Evolutionary conservation across 2,329 filamentous ascomycete species (phyloP), one percentile per base, ranked within the genome.

Genomic region (Aspergillus arachidicola): DNA sequence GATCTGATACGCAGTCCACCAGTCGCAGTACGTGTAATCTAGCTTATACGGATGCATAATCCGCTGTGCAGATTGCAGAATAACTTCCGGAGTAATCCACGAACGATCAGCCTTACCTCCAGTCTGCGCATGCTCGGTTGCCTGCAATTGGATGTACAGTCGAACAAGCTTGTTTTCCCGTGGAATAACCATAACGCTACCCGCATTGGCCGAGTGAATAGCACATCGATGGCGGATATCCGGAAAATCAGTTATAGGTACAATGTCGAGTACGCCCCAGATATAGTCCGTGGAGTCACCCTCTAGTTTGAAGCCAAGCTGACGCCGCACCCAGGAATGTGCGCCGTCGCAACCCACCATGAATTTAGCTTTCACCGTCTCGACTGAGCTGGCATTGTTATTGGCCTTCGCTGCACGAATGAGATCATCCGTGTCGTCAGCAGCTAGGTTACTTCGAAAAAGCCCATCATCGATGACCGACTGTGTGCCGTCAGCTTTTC

Each of bases 341-440:
- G 89, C 89, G 0, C 89, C 89, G 66, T 91, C 89, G 51, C 86
- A 88, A 0, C 89, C 89, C 4, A 92, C 81, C 34, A 92, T 80
- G 65, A 89, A 92, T 71, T 88, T 88, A 6, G 85, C 82, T 45
- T 79, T 82, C 2, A 89, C 76, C 0, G 56, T 74, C 71, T 69
- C 66, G 64, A 69, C 76, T 81, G 79, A 43, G 71, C 72, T 65
- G 45, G 21, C 45, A 50, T 3, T 43, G 48, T 6, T 26, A 34
- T 57, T 58, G 3, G 14, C 16, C 50, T 63, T 12, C 41, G 68
- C 36, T 48, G 58, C 28, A 6, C 56, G 58, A 16, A 83, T 80
- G 28, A 88, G 72, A 10, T 86, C 84, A 3, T 85, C 81, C 0
- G 84, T 87, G 67, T 89, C 87, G 57, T 88, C 85, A 5, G 82